Evolutionary conservation across 2,329 filamentous ascomycete species (phyloP).

Genomic region (Trichoderma brevicompactum): DNA sequence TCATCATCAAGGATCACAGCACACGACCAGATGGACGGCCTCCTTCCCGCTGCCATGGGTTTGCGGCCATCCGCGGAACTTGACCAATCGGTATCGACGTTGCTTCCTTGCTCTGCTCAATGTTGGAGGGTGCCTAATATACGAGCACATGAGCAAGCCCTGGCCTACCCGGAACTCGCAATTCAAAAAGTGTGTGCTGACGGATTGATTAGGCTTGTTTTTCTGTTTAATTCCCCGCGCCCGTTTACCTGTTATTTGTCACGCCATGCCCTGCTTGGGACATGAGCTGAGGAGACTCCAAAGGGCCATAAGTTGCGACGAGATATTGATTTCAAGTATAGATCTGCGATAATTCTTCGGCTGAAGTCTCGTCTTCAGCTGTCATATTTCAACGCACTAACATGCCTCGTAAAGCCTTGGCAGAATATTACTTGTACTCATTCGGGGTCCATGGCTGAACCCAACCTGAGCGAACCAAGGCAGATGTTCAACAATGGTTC

Average conservation of each 20-base stretch:
- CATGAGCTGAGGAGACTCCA: not conserved
- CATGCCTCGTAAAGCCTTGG: not conserved
- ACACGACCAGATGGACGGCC: not conserved
- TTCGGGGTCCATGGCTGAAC: not conserved
- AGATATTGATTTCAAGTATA: not conserved
- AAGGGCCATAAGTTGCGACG: slow-evolving; percentile 1
- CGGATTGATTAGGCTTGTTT: not conserved
- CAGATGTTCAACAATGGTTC: no score
- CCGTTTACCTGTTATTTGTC: not conserved
- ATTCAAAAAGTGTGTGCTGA: not conserved
- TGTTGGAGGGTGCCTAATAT: slow-evolving; percentile 11
- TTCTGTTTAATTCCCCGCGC: not conserved
- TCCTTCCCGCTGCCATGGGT: not conserved
- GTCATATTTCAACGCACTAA: not conserved
- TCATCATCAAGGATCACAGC: not conserved
- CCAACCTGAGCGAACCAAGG: no score
- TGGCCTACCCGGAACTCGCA: not conserved
- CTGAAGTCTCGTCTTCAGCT: not conserved
- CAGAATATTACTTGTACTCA: not conserved
- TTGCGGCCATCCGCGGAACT: not conserved
- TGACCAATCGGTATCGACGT: slow-evolving; percentile 6
- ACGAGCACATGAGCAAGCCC: not conserved
- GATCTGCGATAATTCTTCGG: not conserved
- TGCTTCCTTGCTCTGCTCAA: not conserved
- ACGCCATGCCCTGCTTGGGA: no score